phyloP scores from a whole-genome alignment of 257 asterid species.

The Capsicum baccatum region DNA sequence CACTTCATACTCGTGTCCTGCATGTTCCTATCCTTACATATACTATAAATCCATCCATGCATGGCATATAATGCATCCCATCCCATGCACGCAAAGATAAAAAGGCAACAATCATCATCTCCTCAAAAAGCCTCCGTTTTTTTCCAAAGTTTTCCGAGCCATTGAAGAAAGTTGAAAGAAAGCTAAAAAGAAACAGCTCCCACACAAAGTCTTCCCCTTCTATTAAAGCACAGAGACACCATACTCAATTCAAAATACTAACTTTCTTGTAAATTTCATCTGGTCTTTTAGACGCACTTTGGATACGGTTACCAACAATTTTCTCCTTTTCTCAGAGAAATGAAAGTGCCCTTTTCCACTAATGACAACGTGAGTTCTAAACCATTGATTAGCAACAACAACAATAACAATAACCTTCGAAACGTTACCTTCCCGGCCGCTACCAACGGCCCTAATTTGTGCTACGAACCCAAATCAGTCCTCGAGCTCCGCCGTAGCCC shows the following conservation, averaged over 20 bases:
- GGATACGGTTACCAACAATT: slow-evolving; percentile 28
- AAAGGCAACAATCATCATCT: slow-evolving; percentile 56
- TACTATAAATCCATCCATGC: background rate
- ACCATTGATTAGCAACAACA: slow-evolving; percentile 32
- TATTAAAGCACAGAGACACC: slow-evolving; percentile 18
- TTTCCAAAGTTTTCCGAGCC: slow-evolving; percentile 25
- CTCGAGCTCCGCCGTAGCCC: slow-evolving; percentile 81
- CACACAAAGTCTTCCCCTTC: background rate
- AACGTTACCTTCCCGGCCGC: slow-evolving; percentile 30
- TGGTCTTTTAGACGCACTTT: background rate
- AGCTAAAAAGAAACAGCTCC: background rate
- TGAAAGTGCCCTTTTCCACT: slow-evolving; percentile 85
- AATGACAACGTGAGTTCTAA: slow-evolving; percentile 47
- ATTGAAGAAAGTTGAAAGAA: slow-evolving; percentile 12
- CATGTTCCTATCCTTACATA: slow-evolving; percentile 21
- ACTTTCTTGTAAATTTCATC: background rate
- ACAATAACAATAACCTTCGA: slow-evolving; percentile 26
- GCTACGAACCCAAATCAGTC: slow-evolving; percentile 82
- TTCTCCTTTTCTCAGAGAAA: slow-evolving; percentile 46
- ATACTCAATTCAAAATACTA: background rate
- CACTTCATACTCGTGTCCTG: background rate
- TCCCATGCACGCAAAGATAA: slow-evolving; percentile 43
- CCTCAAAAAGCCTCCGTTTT: slow-evolving; percentile 44
- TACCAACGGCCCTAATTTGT: slow-evolving; percentile 28
- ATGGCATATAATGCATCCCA: background rate